These are phyloP conservation scores for Acer campestre DNA, from an alignment of 345 rosid genomes.

Conservation along the genomic window DNA sequence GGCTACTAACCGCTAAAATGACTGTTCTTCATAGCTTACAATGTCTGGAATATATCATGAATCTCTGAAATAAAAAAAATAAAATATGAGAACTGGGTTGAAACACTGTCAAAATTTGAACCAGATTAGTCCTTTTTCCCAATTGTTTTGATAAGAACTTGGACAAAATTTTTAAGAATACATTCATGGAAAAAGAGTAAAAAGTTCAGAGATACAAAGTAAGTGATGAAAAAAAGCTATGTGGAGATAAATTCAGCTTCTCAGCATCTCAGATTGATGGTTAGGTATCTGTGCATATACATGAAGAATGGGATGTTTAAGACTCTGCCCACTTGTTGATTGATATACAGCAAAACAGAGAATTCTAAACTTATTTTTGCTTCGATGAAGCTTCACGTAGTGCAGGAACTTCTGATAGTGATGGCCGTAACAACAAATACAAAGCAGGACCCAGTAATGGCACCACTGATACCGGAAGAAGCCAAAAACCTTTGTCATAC, in stretches of 20 bases:
- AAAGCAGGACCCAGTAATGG: slow-evolving; percentile 82
- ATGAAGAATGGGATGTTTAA: background rate
- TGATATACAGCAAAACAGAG: background rate
- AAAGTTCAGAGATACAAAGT: background rate
- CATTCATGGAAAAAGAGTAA: too few relatives aligned
- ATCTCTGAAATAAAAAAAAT: background rate
- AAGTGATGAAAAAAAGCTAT: too few relatives aligned
- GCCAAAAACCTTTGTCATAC: slow-evolving; percentile 85
- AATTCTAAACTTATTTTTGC: slow-evolving; percentile 22
- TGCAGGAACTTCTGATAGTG: slow-evolving; percentile 47
- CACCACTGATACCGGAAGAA: slow-evolving; percentile 64
- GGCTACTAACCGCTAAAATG: background rate
- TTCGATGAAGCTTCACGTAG: slow-evolving; percentile 32
- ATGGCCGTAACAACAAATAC: slow-evolving; percentile 72
- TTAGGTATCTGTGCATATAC: background rate
- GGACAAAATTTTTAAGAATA: too few relatives aligned
- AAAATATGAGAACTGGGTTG: too few relatives aligned
- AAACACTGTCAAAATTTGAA: too few relatives aligned
- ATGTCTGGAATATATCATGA: background rate
- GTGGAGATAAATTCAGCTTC: too few relatives aligned
- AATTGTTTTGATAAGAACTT: too few relatives aligned
- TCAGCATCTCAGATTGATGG: background rate
- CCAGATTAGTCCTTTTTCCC: too few relatives aligned
- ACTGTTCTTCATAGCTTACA: background rate
- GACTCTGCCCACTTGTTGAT: too few relatives aligned